Base-by-base conservation (phyloP, 2,329 filamentous ascomycete genomes). In the Hypoxylon sp. region DNA sequence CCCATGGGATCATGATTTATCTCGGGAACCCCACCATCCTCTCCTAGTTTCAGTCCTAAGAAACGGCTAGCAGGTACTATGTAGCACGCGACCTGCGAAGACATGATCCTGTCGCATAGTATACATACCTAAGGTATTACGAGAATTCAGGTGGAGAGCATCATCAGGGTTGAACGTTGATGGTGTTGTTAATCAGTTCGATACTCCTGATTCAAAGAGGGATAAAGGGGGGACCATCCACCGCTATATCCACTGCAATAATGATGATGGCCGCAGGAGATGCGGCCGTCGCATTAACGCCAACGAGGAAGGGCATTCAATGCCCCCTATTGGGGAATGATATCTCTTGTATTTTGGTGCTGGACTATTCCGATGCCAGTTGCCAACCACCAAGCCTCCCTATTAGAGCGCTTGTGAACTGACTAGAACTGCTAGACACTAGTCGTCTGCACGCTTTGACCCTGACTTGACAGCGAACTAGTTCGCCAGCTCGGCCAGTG, bases 371-470 rank as follows among this genome's bases (percentile, higher is more conserved):
- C 37, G 6, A 19, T 19, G 37, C 17, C n/a, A 41, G 37, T n/a
- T n/a, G n/a, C 24, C 24, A 26, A 15, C 32, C 22, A 11, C 46
- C 2, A 43, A 20, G n/a, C 22, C 32, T 28, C n/a, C 59, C 64
- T 59, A 56, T 63, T 57, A 55, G 30, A 67, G 30, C 43, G 62
- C 47, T 51, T 60, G 51, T 15, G 56, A 52, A 62, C 46, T 26
- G 4, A 26, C 24, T 26, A 26, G 24, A 26, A 26, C 24, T 56
- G n/a, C 37, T 41, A 34, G 30, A 34, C 6, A 53, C 51, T 67
- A 63, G 62, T 59, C 20, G 37, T 34, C 59, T 68, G 65, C 54
- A 65, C 65, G 65, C 65, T 68, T 68, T 68, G 65, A 65, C 65
- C 65, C 20, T 22, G 52, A 51, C 37, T 62, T 50, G 39, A 63